Base-by-base conservation (phyloP, 2,329 filamentous ascomycete species). In the Ciborinia camelliae region DNA sequence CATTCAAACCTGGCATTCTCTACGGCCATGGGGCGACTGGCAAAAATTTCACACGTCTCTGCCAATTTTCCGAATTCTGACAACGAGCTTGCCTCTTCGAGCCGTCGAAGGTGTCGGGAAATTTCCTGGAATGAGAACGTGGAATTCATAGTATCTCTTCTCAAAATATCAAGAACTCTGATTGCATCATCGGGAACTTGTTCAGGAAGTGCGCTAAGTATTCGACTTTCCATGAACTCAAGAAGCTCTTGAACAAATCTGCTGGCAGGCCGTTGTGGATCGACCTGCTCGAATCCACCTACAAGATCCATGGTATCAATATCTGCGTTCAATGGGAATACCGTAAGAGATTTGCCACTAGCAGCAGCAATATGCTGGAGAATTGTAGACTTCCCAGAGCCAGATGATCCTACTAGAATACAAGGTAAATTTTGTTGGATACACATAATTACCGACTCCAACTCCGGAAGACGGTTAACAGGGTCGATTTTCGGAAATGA, bases 301-400 rank as follows among this genome's bases (percentile, higher is more conserved):
- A 99, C 91, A 64, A 99, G 85, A 77, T 99, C 95, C 87, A 97
- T 97, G 0, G 94, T 93, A 76, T 99, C 95, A 52, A 97, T 90
- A 72, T 99, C 96, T 8, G 93, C 89, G 74, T 97, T 99, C 78
- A 99, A 86, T 0, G 93, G 88, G 71, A 98, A 91, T 20, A 92
- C 90, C 39, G 93, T 84, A 4, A 98, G 80, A 1, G 86, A 82
- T 63, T 89, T 89, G 30, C 95, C 95, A 50, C 86, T 86, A 30
- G 90, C 79, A 15, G 90, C 88, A n/a, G 95, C 93, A 35, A 97
- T 82, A 68, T 94, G 88, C 66, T 89, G 84, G 18, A 99, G 79
- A 6, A 97, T 81, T 6, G 86, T 84, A 1, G 91, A 94, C 77
- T 99, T 99, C 35, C 95, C 95, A 69, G 87, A 89, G 0, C 93